Percentiles rank a stretch among this genome's conserved stretches.
These are phyloP conservation scores for Ascochyta pisi DNA, from an alignment of 2,329 filamentous ascomycete genomes.

Conservation along the genomic window DNA sequence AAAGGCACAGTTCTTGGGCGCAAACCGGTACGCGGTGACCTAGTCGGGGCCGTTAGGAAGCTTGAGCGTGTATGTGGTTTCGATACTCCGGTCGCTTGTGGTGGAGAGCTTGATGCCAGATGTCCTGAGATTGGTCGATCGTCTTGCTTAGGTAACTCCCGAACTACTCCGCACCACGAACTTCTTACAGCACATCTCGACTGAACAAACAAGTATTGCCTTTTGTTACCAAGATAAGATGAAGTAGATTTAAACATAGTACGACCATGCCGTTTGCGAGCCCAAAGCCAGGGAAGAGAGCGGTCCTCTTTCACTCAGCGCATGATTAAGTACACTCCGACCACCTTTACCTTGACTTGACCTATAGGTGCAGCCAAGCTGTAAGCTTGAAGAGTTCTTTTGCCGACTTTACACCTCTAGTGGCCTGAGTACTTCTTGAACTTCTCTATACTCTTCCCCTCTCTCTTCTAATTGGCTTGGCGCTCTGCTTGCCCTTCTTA, in stretches of 20 bases:
- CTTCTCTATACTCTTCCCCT: not conserved
- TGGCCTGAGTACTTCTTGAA: too few species aligned
- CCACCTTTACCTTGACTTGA: slow-evolving; percentile 7
- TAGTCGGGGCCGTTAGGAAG: not conserved
- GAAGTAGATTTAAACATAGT: not conserved
- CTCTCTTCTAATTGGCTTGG: not conserved
- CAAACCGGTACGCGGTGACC: not conserved
- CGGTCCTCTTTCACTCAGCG: not conserved
- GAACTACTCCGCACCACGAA: slow-evolving; percentile 1
- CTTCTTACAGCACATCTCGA: not conserved
- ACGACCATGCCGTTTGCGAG: not conserved
- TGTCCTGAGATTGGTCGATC: slow-evolving; percentile 34
- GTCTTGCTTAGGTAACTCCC: slow-evolving; percentile 32
- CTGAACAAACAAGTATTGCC: not conserved
- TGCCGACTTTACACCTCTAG: not conserved
- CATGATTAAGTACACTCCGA: not conserved
- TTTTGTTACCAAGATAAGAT: not conserved
- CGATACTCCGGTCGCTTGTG: slow-evolving; percentile 12
- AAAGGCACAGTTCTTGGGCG: not conserved
- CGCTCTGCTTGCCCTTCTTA: too few species aligned
- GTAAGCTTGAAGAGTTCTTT: not conserved
- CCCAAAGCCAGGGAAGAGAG: not conserved
- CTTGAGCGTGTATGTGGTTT: slow-evolving; percentile 12
- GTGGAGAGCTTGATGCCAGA: slow-evolving; percentile 40
- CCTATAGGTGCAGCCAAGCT: not conserved